Evolutionary conservation across 495 filamentous ascomycete species (phyloP).

Genomic region (Aspergillus sclerotioniger): DNA sequence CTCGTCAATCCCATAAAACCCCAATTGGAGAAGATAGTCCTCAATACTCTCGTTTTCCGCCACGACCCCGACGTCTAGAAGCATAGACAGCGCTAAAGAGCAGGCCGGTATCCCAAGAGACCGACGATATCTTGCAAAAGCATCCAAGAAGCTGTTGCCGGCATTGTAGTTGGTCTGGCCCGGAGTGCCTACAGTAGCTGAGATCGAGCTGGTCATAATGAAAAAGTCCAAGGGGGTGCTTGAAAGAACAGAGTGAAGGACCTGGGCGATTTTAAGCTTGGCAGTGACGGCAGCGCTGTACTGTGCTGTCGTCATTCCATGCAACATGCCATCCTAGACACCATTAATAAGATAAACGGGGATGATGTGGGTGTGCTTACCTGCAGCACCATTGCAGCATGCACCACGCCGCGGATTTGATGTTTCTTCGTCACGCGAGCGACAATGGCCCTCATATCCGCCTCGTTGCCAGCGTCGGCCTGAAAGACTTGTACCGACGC

Average conservation of each 20-base stretch:
- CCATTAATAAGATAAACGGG: neutral
- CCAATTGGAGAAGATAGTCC: neutral
- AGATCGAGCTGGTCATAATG: constrained; percentile 38
- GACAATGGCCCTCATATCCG: neutral
- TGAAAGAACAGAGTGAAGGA: constrained; percentile 52
- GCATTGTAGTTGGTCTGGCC: constrained; percentile 38
- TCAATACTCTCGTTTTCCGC: neutral
- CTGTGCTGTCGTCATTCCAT: constrained; percentile 38
- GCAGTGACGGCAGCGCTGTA: constrained; percentile 33
- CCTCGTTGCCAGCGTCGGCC: neutral
- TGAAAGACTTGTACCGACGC: neutral
- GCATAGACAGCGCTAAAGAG: constrained; percentile 1
- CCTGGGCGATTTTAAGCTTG: constrained; percentile 48
- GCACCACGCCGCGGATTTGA: neutral
- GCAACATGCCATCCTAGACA: constrained; percentile 4
- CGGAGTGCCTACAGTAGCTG: constrained; percentile 29
- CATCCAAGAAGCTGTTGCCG: constrained; percentile 37
- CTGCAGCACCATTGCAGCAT: neutral
- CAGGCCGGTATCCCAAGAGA: constrained; percentile 24
- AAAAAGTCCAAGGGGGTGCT: constrained; percentile 43
- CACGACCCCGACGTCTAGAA: neutral
- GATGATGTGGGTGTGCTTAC: neutral
- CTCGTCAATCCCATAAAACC: neutral
- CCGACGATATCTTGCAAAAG: constrained; percentile 30
- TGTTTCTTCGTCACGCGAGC: neutral